These are phyloP conservation scores for Tuber microsphaerosporum DNA, from an alignment of 495 filamentous ascomycete species.

Conservation along the genomic window DNA sequence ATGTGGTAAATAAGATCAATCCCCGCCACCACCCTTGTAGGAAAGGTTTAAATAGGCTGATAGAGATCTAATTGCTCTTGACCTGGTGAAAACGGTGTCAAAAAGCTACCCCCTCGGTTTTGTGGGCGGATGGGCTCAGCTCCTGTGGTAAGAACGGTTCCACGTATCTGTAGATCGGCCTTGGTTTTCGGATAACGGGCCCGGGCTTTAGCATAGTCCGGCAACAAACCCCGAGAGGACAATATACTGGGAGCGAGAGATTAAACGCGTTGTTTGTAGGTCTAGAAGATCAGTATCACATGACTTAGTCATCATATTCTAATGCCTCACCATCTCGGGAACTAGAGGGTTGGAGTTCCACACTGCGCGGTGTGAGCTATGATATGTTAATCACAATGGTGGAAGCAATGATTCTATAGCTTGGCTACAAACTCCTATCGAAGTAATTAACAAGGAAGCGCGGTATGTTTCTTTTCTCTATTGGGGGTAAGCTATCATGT, in stretches of 20 bases:
- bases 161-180: neutral
- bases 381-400: neutral
- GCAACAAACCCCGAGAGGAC: neutral
- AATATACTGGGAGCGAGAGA: neutral
- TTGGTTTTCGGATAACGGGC: neutral
- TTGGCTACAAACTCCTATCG: neutral
- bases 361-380: neutral
- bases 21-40: neutral
- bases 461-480: neutral
- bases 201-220: neutral
- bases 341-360: neutral
- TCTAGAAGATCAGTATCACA: neutral
- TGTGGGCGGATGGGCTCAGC: neutral
- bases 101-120: neutral
- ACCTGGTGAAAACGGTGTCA: neutral
- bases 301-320: neutral
- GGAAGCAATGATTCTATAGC: neutral
- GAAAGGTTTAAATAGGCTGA: neutral
- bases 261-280: neutral
- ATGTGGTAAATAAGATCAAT: neutral
- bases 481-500: neutral
- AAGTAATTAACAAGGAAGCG: neutral
- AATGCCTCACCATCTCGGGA: neutral
- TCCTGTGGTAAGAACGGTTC: neutral
- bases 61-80: neutral